A percentile compares a stretch with the other conserved stretches of the same genome.
These are phyloP conservation scores for Malassezia pachydermatis DNA, from an alignment of 1,284 basidiomycete genomes.

Conservation along the genomic window DNA sequence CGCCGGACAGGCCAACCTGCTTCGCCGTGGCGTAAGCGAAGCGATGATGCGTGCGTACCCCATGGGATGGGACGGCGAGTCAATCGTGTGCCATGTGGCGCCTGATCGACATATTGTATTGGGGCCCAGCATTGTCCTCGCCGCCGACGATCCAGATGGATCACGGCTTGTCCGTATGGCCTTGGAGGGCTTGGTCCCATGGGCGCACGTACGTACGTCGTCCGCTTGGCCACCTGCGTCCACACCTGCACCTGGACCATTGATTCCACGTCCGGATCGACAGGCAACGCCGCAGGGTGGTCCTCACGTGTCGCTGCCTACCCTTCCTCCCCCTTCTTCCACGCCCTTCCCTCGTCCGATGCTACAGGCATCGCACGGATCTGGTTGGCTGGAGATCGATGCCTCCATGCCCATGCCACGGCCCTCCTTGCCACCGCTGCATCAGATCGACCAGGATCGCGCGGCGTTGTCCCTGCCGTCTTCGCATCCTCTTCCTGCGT, in stretches of 20 bases:
- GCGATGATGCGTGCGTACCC: constrained; percentile 40
- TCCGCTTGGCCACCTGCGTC: background rate
- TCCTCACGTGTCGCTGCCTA: no score
- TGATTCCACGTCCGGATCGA: no score
- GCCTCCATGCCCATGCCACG: no score
- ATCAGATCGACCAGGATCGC: no score
- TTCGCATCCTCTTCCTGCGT: no score
- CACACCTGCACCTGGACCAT: background rate
- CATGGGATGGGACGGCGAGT: constrained; percentile 42
- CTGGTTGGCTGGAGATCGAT: no score
- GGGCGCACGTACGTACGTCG: background rate
- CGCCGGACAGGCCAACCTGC: constrained; percentile 38
- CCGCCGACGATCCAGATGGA: constrained; percentile 35
- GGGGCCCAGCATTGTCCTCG: constrained; percentile 16
- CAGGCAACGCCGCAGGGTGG: no score
- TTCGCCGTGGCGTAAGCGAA: constrained; percentile 41
- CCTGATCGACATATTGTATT: constrained; percentile 22
- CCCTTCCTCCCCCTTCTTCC: no score
- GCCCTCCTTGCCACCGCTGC: no score
- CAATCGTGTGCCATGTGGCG: constrained; percentile 35
- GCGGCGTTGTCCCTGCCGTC: no score
- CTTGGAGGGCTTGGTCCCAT: constrained; percentile 4
- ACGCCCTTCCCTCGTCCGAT: no score
- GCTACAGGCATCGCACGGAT: no score
- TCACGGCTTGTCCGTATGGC: constrained; percentile 16